These are phyloP conservation scores for Exutisphaerella laricina DNA, from an alignment of 2,329 filamentous ascomycete species.

Conservation along the genomic window DNA sequence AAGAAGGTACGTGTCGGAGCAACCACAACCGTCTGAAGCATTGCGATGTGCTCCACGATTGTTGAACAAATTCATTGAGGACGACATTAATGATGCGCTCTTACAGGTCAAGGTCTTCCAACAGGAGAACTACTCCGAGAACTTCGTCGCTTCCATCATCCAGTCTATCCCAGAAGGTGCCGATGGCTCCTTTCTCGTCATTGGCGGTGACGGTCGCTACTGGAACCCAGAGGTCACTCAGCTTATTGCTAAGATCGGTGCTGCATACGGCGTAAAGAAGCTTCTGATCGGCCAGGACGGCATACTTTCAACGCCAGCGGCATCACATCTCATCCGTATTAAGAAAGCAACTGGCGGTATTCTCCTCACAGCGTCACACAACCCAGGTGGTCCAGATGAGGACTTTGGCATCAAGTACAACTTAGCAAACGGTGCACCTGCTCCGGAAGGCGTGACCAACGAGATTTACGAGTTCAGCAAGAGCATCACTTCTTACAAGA, in stretches of 20 bases:
- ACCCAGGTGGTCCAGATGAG: conserved; percentile 91
- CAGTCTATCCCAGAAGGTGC: conserved; percentile 94
- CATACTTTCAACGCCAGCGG: conserved; percentile 93
- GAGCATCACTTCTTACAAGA: conserved; percentile 84
- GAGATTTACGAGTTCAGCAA: conserved; percentile 95
- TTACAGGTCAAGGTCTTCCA: conserved; percentile 84
- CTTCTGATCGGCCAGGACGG: conserved; percentile 92
- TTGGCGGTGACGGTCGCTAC: conserved; percentile 94
- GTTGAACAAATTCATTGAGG: too few relatives aligned
- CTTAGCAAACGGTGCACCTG: conserved; percentile 89
- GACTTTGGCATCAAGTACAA: conserved; percentile 99
- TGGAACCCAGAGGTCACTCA: conserved; percentile 97
- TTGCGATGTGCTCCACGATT: too few relatives aligned
- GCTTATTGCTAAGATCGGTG: conserved; percentile 93
- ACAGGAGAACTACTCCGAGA: conserved; percentile 89
- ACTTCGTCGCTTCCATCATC: conserved; percentile 89
- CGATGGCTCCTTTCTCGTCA: conserved; percentile 83
- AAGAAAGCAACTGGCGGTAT: conserved; percentile 94
- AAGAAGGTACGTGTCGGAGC: conserved; percentile 59
- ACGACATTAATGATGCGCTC: too few relatives aligned
- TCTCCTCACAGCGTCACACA: conserved; percentile 93
- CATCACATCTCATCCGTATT: conserved; percentile 92
- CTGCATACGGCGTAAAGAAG: conserved; percentile 98
- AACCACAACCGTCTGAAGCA: background rate
- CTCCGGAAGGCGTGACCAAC: conserved; percentile 94